Evolutionary conservation across 2,329 filamentous ascomycete genomes (phyloP), one percentile per base, ranked within the genome.

Genomic region (Colletotrichum tropicicola): DNA sequence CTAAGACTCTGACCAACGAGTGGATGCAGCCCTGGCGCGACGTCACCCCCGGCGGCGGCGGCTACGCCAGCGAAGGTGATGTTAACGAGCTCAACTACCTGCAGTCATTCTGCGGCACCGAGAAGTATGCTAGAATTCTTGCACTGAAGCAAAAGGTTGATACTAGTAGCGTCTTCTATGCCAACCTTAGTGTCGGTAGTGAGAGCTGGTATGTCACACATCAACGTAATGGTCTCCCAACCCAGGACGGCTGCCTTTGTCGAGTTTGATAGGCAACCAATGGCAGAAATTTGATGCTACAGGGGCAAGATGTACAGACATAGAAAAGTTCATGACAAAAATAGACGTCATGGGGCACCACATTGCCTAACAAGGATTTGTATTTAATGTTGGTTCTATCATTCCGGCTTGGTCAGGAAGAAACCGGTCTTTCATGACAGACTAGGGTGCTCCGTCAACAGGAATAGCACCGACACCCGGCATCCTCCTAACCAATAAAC

Each of bases 41-140:
- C n/a, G 65, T 71, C 15, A 72, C 67, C 21, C 72, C 71, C 7
- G 70, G 68, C 10, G 60, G 67, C 13, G 73, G 73, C 2, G 68
- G 65, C 12, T 74, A 77, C 51, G 65, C 71, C 32, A 77, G 73
- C 55, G 75, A 77, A 57, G 73, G 72, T 2, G 73, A 76, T 30
- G 64, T 74, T 10, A 70, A 69, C 44, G 73, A 77, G 53, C 73
- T 71, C 0, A 67, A 75, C 35, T 77, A 73, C 59, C 68, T 63
- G 3, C 51, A 73, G 57, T 66, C 68, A 3, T 78, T 77, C 52
- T 77, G 70, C n/a, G 75, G 75, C 4, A 44, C 49, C 6, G 52
- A 72, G 17, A 72, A 72, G 39, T 77, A 77, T n/a, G 63, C 64
- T 9, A 57, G 68, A 6, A 69, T 77, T 10, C 47, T 70, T 3